Conservation (phyloP, 805 yeast species). For the Schizosaccharomyces octosporus region DNA sequence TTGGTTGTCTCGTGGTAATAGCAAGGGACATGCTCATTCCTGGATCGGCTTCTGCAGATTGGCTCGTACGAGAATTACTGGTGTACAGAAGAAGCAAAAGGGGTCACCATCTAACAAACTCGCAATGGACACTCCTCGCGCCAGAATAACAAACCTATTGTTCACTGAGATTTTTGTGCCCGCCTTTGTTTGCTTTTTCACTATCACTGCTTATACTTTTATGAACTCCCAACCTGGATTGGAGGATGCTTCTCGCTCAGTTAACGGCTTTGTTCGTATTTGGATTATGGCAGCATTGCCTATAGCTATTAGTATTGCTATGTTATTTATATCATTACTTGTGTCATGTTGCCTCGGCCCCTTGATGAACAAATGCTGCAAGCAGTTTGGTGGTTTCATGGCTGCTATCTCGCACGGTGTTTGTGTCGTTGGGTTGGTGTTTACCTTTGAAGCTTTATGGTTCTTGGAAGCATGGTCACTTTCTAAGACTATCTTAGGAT, state of each 20-base stretch:
- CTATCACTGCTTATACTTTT: slow-evolving; percentile 49
- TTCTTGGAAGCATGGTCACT: slow-evolving; percentile 81
- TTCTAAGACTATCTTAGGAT: slow-evolving; percentile 65
- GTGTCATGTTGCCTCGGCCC: slow-evolving; percentile 97
- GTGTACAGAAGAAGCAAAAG: slow-evolving; percentile 53
- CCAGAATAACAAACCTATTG: slow-evolving; percentile 52
- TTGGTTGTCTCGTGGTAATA: slow-evolving; percentile 68
- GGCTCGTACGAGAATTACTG: slow-evolving; percentile 73
- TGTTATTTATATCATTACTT: slow-evolving; percentile 46
- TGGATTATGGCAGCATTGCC: slow-evolving; percentile 54
- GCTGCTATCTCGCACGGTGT: slow-evolving; percentile 93
- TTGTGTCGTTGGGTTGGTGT: slow-evolving; percentile 67
- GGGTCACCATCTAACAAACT: slow-evolving; percentile 43
- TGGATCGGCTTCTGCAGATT: slow-evolving; percentile 59
- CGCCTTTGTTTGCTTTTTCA: slow-evolving; percentile 37
- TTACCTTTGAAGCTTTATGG: slow-evolving; percentile 91
- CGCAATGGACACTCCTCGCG: slow-evolving; percentile 43
- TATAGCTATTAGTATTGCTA: slow-evolving; percentile 72
- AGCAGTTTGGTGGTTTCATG: slow-evolving; percentile 82
- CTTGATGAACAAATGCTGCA: slow-evolving; percentile 76
- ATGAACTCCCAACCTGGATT: slow-evolving; percentile 80
- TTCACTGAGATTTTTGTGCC: slow-evolving; percentile 64
- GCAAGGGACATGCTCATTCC: slow-evolving; percentile 37
- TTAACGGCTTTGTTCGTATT: slow-evolving; percentile 39
- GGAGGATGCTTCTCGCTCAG: slow-evolving; percentile 17